Conservation (phyloP, 2,329 filamentous ascomycete species). For the Penicillium glabrum region DNA sequence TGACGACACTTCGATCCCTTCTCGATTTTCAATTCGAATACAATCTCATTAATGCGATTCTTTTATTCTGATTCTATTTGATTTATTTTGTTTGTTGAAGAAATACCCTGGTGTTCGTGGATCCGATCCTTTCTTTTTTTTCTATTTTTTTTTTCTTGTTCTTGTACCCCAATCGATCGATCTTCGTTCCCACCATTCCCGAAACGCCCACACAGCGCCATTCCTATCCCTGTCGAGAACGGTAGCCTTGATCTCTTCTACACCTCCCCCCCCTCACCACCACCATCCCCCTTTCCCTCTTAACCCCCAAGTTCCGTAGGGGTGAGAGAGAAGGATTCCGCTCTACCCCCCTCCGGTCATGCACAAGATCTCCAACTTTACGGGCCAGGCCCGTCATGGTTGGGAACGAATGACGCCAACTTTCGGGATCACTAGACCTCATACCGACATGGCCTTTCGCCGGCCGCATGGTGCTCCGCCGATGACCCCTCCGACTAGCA, state of each 20-base stretch:
- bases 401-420: slow-evolving; percentile 67
- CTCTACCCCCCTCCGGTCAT: slow-evolving; percentile 41
- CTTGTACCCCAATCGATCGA: slow-evolving; percentile 24
- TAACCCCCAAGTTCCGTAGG: slow-evolving; percentile 34
- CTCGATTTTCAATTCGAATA: not conserved
- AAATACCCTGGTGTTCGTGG: not conserved
- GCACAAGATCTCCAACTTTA: slow-evolving; percentile 70
- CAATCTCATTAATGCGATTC: not conserved
- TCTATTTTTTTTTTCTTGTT: not conserved
- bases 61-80: not conserved
- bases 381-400: slow-evolving; percentile 64
- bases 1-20: slow-evolving; percentile 5
- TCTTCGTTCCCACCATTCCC: slow-evolving; percentile 31
- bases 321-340: slow-evolving; percentile 27
- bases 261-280: slow-evolving; percentile 3
- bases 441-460: slow-evolving; percentile 59
- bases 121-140: slow-evolving; percentile 17
- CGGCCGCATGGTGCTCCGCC: slow-evolving; percentile 51
- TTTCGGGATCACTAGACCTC: slow-evolving; percentile 63
- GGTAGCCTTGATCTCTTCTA: slow-evolving; percentile 20
- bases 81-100: slow-evolving; percentile 2
- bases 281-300: slow-evolving; percentile 15
- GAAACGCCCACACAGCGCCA: slow-evolving; percentile 30
- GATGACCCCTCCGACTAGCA: slow-evolving; percentile 66
- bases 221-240: slow-evolving; percentile 37